Percentiles rank a stretch among this genome's conserved stretches.
Evolutionary conservation across 176 grass and related monocot genomes (phyloP).

Genomic region (sorghum (Sorghum bicolor)): Sorghum_bicolor_NCBIv3 NC_012877.2:59306501-59307000

Average conservation of each 20-base stretch:
- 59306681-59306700: constrained; percentile 38
- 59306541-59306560: neutral
- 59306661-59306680: constrained; percentile 48
- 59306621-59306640: constrained; percentile 66
- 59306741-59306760: constrained; percentile 27
- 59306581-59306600: neutral
- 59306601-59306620: constrained; percentile 74
- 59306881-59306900: constrained; percentile 26
- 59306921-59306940: neutral
- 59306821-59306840: constrained; percentile 23
- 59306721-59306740: constrained; percentile 26
- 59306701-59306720: neutral
- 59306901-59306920: constrained; percentile 40
- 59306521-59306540: neutral
- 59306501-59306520: neutral
- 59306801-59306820: constrained; percentile 36
- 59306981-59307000: neutral
- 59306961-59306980: constrained; percentile 59
- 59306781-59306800: constrained; percentile 39
- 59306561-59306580: neutral
- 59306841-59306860: constrained; percentile 9
- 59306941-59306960: constrained; percentile 41
- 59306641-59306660: constrained; percentile 61
- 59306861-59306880: constrained; percentile 32
- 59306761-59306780: constrained; percentile 42